Evolutionary conservation across 1,139 yeast genomes (phyloP).

Genomic region (Diutina sp.): DNA sequence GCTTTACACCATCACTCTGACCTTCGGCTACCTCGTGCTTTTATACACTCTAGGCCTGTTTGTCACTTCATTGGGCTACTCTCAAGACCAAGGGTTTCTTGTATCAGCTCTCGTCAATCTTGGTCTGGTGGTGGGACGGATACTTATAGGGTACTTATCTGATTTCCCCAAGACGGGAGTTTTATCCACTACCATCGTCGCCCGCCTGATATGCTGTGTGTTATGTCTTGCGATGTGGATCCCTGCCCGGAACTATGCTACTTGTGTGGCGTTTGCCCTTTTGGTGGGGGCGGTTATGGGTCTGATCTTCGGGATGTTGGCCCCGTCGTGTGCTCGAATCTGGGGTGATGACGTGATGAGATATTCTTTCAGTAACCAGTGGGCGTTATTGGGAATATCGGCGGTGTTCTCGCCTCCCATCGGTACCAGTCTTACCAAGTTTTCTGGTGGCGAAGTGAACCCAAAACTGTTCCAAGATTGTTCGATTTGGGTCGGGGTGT

Average conservation of each 20-base stretch:
- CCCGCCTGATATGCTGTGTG: slow-evolving; percentile 20
- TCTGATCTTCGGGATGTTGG: slow-evolving; percentile 12
- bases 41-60: slow-evolving; percentile 22
- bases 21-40: slow-evolving; percentile 19
- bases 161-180: slow-evolving; percentile 28
- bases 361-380: not conserved
- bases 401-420: not conserved
- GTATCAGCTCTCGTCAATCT: slow-evolving; percentile 34
- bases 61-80: slow-evolving; percentile 20
- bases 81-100: slow-evolving; percentile 30
- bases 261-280: slow-evolving; percentile 33
- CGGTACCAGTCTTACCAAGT: not conserved
- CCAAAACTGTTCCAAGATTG: not conserved
- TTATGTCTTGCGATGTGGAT: slow-evolving; percentile 46
- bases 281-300: slow-evolving; percentile 41
- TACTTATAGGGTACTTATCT: slow-evolving; percentile 32
- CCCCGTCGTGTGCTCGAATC: not conserved
- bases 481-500: not conserved
- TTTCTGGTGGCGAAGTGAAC: not conserved
- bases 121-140: slow-evolving; percentile 32
- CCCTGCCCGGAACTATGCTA: slow-evolving; percentile 42
- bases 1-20: not conserved
- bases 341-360: not conserved
- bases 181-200: slow-evolving; percentile 24
- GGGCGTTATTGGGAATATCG: not conserved